Conservation (phyloP, 352 stramenopile genomes). For the Globisporangium parvum region DNA sequence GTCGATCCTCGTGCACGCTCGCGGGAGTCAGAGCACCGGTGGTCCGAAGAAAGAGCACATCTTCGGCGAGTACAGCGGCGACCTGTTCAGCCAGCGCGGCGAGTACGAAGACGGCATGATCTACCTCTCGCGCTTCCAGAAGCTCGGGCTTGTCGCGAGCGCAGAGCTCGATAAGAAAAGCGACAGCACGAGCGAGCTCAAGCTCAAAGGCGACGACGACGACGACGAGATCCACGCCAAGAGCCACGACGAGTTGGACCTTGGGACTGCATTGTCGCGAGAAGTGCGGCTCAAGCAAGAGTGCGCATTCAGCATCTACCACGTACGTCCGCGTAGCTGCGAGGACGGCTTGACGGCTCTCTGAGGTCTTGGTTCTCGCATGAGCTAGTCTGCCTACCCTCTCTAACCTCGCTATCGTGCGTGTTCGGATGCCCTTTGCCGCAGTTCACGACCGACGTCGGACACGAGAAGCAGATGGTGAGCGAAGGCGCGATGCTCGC, state of each 20-base stretch:
- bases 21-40: conserved; percentile 17
- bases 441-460: conserved; percentile 54
- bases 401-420: background rate
- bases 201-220: conserved; percentile 28
- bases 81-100: conserved; percentile 79
- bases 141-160: conserved; percentile 20
- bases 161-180: conserved; percentile 13
- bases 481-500: conserved; percentile 66
- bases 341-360: background rate
- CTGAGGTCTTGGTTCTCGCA: background rate
- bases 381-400: too few relatives aligned
- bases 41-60: conserved; percentile 38
- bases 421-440: background rate
- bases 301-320: conserved; percentile 77
- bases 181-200: conserved; percentile 26
- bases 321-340: conserved; percentile 24
- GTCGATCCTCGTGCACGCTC: conserved; percentile 34
- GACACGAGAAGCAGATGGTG: conserved; percentile 76
- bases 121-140: conserved; percentile 78
- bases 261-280: conserved; percentile 28
- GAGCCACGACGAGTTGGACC: conserved; percentile 39
- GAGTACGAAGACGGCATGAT: conserved; percentile 87
- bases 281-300: conserved; percentile 77
- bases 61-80: conserved; percentile 60
- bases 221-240: conserved; percentile 49